A percentile compares a stretch with the other conserved stretches of the same genome.
phyloP scores from a whole-genome alignment of 441 rosid genomes.

The Capsella rubella region DNA sequence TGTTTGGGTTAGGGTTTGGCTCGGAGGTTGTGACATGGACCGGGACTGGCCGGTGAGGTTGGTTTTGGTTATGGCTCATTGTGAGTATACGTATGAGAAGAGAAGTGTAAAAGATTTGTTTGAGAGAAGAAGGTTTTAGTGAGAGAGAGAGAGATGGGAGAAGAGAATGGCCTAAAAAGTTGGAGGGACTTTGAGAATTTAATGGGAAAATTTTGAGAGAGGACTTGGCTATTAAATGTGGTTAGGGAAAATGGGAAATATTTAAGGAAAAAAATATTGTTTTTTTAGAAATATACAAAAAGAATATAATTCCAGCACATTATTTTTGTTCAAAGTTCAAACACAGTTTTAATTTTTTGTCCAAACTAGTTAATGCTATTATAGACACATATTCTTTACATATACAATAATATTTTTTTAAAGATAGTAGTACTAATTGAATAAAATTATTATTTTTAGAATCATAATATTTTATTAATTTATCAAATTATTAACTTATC shows the following conservation, averaged over 20 bases:
- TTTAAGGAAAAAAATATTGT: constrained; percentile 22
- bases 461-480: too few relatives aligned
- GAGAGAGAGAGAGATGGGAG: not conserved
- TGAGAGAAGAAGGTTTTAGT: too few relatives aligned
- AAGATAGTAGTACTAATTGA: too few relatives aligned
- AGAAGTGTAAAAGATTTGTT: constrained; percentile 30
- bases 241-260: constrained; percentile 35
- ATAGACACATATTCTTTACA: not conserved
- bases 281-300: not conserved
- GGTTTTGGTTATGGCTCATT: constrained; percentile 31
- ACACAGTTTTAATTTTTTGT: not conserved
- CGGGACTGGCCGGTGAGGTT: constrained; percentile 38
- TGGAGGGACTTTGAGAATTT: constrained; percentile 41
- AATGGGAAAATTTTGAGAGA: constrained; percentile 28
- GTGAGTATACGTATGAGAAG: constrained; percentile 12
- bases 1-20: constrained; percentile 35
- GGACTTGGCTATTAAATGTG: constrained; percentile 37
- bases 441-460: too few relatives aligned
- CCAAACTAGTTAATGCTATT: not conserved
- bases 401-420: too few relatives aligned
- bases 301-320: constrained; percentile 10
- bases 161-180: constrained; percentile 38
- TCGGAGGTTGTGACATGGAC: constrained; percentile 37
- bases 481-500: too few relatives aligned
- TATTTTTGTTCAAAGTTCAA: not conserved